Base-by-base conservation (phyloP, 805 yeast genomes). In the Metschnikowia chrysomelidarum region DNA sequence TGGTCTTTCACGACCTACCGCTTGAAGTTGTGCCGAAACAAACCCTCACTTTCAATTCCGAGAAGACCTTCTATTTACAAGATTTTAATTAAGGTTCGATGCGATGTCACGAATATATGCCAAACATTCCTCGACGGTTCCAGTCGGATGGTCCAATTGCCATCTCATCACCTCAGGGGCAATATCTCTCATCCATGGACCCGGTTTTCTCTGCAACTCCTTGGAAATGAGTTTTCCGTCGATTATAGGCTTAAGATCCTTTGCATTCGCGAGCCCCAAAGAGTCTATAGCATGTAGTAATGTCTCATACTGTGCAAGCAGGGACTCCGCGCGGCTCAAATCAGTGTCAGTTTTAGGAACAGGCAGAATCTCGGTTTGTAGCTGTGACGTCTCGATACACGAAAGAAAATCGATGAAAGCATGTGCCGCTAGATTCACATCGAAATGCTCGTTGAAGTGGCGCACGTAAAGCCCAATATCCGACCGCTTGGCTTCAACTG, bases 141-240 rank as follows among this genome's bases (percentile, higher is more conserved):
- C 70, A 0, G 50, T 53, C 0, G 95, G 95, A 49, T 87, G 59
- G 44, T 82, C 88, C 36, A 89, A 63, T 60, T 89, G 96, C 88
- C 89, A 85, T 13, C 69, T 58, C 20, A 87, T 56, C 5, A 85
- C 69, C 28, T 70, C 58, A 5, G 76, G 76, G 40, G 77, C 71
- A 7, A 80, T 59, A 7, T 59, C 59, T 7, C 76, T 68, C 73
- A 91, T 69, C 96, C 97, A 88, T 5, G 89, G 88, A 0, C 98
- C 98, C 0, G 91, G 86, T 51, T 82, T 83, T 36, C 67, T 64
- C 15, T 69, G 60, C 19, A 84, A 57, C 14, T 66, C 57, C 27
- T 64, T 59, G 33, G 73, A 62, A 28, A 91, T 57, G 28, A 75
- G 73, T 47, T 84, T 87, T 11, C 98, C 95, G 57, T 86, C 87